Evolutionary conservation across 495 filamentous ascomycete species (phyloP).

Genomic region (Aspergillus steynii): DNA sequence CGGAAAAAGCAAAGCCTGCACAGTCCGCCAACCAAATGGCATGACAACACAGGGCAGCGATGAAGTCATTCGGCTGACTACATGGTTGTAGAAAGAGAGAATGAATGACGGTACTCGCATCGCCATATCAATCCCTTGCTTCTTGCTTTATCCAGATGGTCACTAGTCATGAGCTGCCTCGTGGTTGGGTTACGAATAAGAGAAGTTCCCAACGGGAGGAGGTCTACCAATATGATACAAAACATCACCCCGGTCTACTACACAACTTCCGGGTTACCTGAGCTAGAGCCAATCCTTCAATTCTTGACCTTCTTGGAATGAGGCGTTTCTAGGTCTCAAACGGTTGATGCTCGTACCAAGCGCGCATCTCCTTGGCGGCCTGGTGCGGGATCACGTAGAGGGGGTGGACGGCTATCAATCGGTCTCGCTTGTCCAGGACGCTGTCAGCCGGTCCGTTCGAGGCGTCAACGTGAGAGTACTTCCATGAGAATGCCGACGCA

Average conservation of each 20-base stretch:
- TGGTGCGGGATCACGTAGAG: neutral
- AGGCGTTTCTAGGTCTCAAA: neutral
- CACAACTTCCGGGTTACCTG: neutral
- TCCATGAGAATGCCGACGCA: slow-evolving; percentile 66
- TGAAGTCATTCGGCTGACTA: slow-evolving; percentile 1
- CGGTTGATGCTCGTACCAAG: neutral
- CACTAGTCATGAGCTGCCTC: neutral
- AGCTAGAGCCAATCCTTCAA: neutral
- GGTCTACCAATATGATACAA: neutral
- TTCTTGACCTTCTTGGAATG: neutral
- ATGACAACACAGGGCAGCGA: slow-evolving; percentile 1
- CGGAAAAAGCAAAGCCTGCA: neutral
- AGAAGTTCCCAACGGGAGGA: neutral
- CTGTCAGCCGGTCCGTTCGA: neutral
- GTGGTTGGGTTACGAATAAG: too few relatives aligned
- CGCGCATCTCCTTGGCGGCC: neutral
- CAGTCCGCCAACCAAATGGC: slow-evolving; percentile 4
- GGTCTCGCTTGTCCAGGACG: neutral
- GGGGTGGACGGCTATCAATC: neutral
- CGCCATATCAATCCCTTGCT: neutral
- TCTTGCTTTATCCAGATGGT: neutral
- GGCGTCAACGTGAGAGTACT: slow-evolving; percentile 33
- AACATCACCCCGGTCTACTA: neutral
- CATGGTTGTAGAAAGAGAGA: neutral
- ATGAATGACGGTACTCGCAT: neutral